Conservation (phyloP, 352 stramenopile species). For the Pythium brassicae region DNA sequence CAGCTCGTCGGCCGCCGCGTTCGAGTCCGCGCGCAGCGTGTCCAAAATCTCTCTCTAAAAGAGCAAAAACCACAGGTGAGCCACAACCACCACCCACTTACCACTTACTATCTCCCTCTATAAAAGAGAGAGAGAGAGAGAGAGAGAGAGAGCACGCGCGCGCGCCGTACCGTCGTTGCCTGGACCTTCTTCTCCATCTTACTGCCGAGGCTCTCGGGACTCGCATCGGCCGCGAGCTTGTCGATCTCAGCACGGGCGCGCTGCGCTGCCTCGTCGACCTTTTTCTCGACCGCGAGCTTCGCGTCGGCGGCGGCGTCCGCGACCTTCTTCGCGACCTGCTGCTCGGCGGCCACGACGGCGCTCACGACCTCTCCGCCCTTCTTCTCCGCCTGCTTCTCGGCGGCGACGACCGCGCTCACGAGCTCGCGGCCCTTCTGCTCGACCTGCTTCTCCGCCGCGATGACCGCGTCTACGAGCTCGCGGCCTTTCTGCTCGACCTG, state of each 20-base stretch:
- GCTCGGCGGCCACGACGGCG: constrained; percentile 7
- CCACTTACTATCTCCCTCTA: no score
- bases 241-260: constrained; percentile 62
- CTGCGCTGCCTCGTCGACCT: constrained; percentile 50
- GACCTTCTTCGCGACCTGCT: constrained; percentile 8
- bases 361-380: constrained; percentile 27
- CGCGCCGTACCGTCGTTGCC: constrained; percentile 47
- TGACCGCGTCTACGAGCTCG: constrained; percentile 16
- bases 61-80: not conserved
- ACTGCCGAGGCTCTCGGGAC: constrained; percentile 30
- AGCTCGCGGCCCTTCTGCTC: constrained; percentile 19
- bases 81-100: constrained; percentile 2
- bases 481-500: constrained; percentile 17
- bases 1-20: constrained; percentile 49
- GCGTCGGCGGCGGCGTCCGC: constrained; percentile 17
- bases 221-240: constrained; percentile 47
- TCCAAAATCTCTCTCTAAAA: constrained; percentile 56
- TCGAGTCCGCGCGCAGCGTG: constrained; percentile 55
- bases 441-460: constrained; percentile 18
- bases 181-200: constrained; percentile 68
- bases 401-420: constrained; percentile 20
- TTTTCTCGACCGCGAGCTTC: constrained; percentile 25
- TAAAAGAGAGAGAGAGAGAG: no score
- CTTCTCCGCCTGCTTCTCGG: constrained; percentile 19
- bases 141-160: no score